Evolutionary conservation across 225 moss, liverwort and hornwort genomes (phyloP).

Genomic region (Pseudisothecium myosuroides): DNA sequence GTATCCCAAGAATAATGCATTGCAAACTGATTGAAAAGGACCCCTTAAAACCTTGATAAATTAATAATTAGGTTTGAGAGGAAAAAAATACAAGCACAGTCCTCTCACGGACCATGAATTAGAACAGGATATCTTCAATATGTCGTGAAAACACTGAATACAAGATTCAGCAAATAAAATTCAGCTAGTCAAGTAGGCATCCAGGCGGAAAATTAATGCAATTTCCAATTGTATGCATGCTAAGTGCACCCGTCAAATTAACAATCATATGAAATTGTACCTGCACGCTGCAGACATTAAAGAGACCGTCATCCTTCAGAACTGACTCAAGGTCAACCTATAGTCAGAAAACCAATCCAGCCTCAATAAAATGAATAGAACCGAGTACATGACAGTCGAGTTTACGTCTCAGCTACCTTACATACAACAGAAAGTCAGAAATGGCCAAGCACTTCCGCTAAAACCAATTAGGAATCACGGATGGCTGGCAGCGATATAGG

Average conservation of each 20-base stretch:
- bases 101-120: not conserved
- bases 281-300: conserved; percentile 91
- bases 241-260: not conserved
- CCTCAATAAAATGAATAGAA: not conserved
- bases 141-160: not conserved
- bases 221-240: not conserved
- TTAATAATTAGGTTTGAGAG: not conserved
- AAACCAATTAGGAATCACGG: not conserved
- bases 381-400: not conserved
- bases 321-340: conserved; percentile 67
- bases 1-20: conserved; percentile 98
- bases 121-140: not conserved
- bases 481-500: not conserved
- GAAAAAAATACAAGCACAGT: not conserved
- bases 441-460: not conserved
- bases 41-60: not conserved
- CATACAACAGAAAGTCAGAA: not conserved
- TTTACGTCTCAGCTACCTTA: not conserved
- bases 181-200: not conserved
- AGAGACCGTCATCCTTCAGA: conserved; percentile 64
- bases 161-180: not conserved
- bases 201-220: not conserved
- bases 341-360: not conserved
- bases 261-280: not conserved
- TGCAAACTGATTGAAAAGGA: conserved; percentile 52